phyloP scores from a whole-genome alignment of 805 yeast genomes.

The Debaryomyces prosopidis region DNA sequence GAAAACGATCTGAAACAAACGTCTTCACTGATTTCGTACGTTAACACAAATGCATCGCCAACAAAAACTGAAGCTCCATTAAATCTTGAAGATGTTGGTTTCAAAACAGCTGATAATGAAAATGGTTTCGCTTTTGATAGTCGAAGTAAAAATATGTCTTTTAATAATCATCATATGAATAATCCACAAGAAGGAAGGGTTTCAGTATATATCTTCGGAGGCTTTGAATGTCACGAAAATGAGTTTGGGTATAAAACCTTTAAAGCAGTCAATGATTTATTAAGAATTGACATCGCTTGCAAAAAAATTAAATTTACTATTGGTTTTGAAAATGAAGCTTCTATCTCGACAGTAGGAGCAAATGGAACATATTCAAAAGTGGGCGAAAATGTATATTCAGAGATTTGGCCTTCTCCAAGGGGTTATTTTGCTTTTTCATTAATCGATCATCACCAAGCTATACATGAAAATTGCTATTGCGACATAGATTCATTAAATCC shows the following conservation, averaged over 20 bases:
- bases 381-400: neutral
- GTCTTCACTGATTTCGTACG: neutral
- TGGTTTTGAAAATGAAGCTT: slow-evolving; percentile 14
- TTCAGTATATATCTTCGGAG: slow-evolving; percentile 40
- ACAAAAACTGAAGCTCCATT: neutral
- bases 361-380: neutral
- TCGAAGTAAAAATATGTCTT: neutral
- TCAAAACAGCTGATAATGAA: neutral
- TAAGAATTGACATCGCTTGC: slow-evolving; percentile 32
- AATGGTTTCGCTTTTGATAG: neutral
- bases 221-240: slow-evolving; percentile 22
- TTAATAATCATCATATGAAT: neutral
- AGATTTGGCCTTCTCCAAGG: slow-evolving; percentile 34
- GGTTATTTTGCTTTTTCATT: slow-evolving; percentile 39
- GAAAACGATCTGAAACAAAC: neutral
- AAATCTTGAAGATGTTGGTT: neutral
- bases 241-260: slow-evolving; percentile 20
- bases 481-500: slow-evolving; percentile 5
- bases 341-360: slow-evolving; percentile 14
- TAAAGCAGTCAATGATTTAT: slow-evolving; percentile 32
- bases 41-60: neutral
- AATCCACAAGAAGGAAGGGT: slow-evolving; percentile 10
- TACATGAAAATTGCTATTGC: slow-evolving; percentile 20
- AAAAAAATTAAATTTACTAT: slow-evolving; percentile 5
- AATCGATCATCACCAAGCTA: slow-evolving; percentile 19